Evolutionary conservation across 495 filamentous ascomycete species (phyloP).

Genomic region (Pyronema domesticum): DNA sequence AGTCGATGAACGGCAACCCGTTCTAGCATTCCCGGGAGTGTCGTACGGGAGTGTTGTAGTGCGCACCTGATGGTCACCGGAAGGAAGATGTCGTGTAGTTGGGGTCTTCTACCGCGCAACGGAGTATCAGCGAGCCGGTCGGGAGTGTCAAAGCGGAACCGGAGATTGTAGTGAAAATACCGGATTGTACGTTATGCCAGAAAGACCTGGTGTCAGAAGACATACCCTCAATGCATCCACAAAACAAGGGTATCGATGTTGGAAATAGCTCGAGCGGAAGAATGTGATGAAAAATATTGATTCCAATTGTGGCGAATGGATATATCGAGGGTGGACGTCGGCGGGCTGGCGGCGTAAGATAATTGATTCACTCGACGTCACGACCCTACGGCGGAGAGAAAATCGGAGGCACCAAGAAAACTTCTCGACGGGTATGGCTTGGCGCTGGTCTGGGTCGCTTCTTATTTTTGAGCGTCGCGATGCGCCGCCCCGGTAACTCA

Average conservation of each 20-base stretch:
- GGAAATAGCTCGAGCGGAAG: neutral
- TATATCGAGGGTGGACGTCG: neutral
- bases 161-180: neutral
- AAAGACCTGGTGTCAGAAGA: constrained; percentile 5
- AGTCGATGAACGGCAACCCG: constrained; percentile 20
- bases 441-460: neutral
- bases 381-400: neutral
- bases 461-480: too few species aligned
- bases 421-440: neutral
- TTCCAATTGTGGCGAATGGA: neutral
- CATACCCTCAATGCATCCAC: constrained; percentile 22
- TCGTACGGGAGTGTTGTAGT: neutral
- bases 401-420: neutral
- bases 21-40: constrained; percentile 23
- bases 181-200: neutral
- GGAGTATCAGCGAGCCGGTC: neutral
- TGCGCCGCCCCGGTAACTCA: too few species aligned
- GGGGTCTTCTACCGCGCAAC: neutral
- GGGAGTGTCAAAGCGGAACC: neutral
- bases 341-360: neutral
- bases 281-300: neutral
- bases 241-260: neutral
- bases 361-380: neutral
- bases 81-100: constrained; percentile 5
- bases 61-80: constrained; percentile 14